Evolutionary conservation across 2,329 filamentous ascomycete genomes (phyloP).

Genomic region (Colletotrichum sp.): DNA sequence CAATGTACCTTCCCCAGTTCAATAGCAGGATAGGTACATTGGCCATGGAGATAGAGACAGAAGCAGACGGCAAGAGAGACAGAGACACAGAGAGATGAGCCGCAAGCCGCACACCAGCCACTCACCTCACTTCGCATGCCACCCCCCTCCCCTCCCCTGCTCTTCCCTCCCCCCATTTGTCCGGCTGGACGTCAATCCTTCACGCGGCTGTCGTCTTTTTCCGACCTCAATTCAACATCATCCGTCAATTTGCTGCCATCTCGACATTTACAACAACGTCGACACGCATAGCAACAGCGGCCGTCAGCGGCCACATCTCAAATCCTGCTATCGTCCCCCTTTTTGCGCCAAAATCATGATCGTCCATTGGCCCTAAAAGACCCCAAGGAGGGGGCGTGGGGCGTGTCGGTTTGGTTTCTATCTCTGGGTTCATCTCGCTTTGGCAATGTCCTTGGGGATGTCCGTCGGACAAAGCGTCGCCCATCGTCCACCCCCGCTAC

Average conservation of each 20-base stretch:
- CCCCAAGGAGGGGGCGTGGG: slow-evolving; percentile 8
- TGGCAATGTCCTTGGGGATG: slow-evolving; percentile 24
- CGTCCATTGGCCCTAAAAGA: background rate
- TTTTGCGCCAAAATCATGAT: background rate
- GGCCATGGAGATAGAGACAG: background rate
- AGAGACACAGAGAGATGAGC: too few species aligned
- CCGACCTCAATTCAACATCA: background rate
- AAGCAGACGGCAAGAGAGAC: too few species aligned
- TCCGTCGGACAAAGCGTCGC: slow-evolving; percentile 24
- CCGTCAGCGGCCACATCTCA: background rate
- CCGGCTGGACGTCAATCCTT: background rate
- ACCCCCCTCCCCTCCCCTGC: background rate
- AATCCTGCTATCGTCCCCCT: background rate
- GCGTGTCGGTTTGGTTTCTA: slow-evolving; percentile 9
- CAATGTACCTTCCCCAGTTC: background rate
- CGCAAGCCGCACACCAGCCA: background rate
- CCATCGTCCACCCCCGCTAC: slow-evolving; percentile 12
- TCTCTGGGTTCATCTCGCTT: slow-evolving; percentile 20
- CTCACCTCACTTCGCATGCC: background rate
- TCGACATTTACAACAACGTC: background rate
- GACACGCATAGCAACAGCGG: background rate
- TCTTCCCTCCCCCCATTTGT: background rate
- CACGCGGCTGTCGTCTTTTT: background rate
- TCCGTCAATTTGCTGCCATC: background rate
- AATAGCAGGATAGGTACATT: background rate